Conservation (phyloP, 1,284 basidiomycete species). For the Acaromyces ingoldii region DNA sequence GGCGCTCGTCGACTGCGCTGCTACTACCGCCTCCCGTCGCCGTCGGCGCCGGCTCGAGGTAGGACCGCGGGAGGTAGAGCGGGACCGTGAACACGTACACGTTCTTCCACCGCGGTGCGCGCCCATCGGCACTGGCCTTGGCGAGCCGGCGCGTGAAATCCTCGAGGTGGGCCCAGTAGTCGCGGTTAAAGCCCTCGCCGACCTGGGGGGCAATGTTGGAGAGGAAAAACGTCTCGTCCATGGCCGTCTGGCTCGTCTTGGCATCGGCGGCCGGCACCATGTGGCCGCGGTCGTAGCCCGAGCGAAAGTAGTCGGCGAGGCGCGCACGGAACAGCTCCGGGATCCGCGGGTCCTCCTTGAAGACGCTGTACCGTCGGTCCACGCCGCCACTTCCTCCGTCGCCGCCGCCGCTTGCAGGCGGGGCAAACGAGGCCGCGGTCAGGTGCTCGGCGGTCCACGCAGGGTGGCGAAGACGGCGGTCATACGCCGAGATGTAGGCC, state of each 20-base stretch:
- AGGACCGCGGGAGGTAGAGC: slow-evolving; percentile 82
- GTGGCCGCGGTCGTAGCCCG: slow-evolving; percentile 89
- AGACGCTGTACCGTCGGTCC: slow-evolving; percentile 62
- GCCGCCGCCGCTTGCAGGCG: slow-evolving; percentile 43
- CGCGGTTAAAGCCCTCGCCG: slow-evolving; percentile 92
- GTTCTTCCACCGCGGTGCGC: not conserved
- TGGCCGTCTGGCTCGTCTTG: slow-evolving; percentile 80
- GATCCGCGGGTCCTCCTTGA: slow-evolving; percentile 75
- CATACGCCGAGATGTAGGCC: slow-evolving; percentile 84
- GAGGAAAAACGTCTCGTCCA: slow-evolving; percentile 93
- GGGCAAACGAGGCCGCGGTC: slow-evolving; percentile 61
- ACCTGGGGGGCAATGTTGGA: slow-evolving; percentile 98
- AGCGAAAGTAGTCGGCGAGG: slow-evolving; percentile 71
- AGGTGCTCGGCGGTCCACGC: slow-evolving; percentile 93
- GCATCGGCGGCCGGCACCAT: slow-evolving; percentile 97
- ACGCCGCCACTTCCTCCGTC: slow-evolving; percentile 62
- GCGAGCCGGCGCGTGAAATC: slow-evolving; percentile 91
- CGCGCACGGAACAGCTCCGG: slow-evolving; percentile 77
- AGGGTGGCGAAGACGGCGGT: slow-evolving; percentile 82
- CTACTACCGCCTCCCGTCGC: too few species aligned
- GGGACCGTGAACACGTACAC: slow-evolving; percentile 98
- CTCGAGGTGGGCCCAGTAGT: slow-evolving; percentile 68
- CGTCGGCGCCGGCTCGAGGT: slow-evolving; percentile 66
- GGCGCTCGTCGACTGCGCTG: too few species aligned
- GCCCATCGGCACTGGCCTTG: slow-evolving; percentile 73